Evolutionary conservation across 2,329 filamentous ascomycete species (phyloP).

Genomic region (Myrmaecium sp.): DNA sequence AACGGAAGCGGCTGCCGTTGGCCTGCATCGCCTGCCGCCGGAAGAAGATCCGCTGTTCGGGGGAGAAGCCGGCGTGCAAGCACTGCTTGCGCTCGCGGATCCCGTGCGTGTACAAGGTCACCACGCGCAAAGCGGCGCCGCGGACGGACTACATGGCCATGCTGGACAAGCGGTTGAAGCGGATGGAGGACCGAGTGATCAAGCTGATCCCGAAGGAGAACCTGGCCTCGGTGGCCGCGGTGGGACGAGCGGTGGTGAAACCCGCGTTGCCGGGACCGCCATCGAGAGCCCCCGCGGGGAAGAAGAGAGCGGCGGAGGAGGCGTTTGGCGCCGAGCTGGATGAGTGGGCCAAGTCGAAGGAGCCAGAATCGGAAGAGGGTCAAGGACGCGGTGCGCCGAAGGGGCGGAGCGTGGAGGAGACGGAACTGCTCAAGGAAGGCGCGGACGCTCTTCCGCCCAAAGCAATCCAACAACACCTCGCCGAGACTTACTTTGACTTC

Average conservation of each 20-base stretch:
- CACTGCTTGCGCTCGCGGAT: conserved; percentile 85
- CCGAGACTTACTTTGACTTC: conserved; percentile 89
- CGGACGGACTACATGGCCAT: conserved; percentile 98
- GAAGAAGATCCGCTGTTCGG: conserved; percentile 96
- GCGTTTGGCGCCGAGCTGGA: conserved; percentile 73
- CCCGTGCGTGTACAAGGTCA: conserved; percentile 95
- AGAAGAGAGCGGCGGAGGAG: conserved; percentile 73
- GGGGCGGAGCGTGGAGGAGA: conserved; percentile 47
- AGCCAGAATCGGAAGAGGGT: conserved; percentile 33
- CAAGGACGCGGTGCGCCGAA: conserved; percentile 25
- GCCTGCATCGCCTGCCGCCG: conserved; percentile 90
- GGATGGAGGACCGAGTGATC: conserved; percentile 96
- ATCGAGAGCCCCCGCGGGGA: conserved; percentile 40
- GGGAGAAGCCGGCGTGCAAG: conserved; percentile 94
- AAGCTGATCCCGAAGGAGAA: conserved; percentile 85
- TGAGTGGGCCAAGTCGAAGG: conserved; percentile 51
- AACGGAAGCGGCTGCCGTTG: conserved; percentile 78
- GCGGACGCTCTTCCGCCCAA: conserved; percentile 64
- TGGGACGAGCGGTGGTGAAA: conserved; percentile 71
- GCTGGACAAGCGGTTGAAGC: conserved; percentile 85
- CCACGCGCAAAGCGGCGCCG: conserved; percentile 80
- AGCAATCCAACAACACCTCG: conserved; percentile 82
- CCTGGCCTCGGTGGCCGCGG: conserved; percentile 46
- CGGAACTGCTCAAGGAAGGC: conserved; percentile 64
- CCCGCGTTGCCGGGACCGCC: conserved; percentile 47